A percentile compares a stretch with the other conserved stretches of the same genome.
Evolutionary conservation across 305 asterid genomes (phyloP).

Genomic region (Withania somnifera): DNA sequence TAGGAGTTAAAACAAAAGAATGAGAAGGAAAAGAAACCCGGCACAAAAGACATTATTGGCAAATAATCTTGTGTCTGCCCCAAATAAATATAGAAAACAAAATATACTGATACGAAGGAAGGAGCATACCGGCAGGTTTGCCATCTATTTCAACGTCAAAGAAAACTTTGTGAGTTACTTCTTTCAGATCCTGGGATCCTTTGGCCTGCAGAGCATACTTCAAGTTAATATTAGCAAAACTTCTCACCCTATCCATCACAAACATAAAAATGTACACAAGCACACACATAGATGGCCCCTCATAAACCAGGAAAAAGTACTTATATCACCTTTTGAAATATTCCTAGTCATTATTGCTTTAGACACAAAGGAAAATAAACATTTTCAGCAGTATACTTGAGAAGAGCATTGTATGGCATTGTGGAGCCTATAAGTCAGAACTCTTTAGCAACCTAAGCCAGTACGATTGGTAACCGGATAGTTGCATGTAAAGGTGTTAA

Average conservation of each 20-base stretch:
- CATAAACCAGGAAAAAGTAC: neutral
- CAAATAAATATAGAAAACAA: neutral
- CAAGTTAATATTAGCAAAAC: neutral
- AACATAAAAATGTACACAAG: neutral
- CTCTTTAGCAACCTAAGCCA: neutral
- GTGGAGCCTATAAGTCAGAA: neutral
- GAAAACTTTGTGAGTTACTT: conserved; percentile 75
- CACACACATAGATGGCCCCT: neutral
- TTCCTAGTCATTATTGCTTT: neutral
- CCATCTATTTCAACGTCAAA: conserved; percentile 89
- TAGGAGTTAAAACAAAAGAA: neutral
- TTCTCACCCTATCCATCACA: neutral
- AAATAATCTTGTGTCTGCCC: neutral
- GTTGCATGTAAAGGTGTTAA: neutral
- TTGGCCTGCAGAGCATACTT: conserved; percentile 47
- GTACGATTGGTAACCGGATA: neutral
- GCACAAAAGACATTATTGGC: neutral
- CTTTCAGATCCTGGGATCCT: conserved; percentile 54
- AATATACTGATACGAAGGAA: neutral
- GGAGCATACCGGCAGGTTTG: conserved; percentile 60
- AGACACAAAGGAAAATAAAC: neutral
- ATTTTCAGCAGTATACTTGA: neutral
- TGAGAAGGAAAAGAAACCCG: neutral
- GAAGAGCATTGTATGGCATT: neutral
- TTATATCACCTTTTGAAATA: neutral